A percentile compares a stretch with the other conserved stretches of the same genome.
These are phyloP conservation scores for Primulina eburnea DNA, from an alignment of 257 asterid genomes.

Conservation along the genomic window DNA sequence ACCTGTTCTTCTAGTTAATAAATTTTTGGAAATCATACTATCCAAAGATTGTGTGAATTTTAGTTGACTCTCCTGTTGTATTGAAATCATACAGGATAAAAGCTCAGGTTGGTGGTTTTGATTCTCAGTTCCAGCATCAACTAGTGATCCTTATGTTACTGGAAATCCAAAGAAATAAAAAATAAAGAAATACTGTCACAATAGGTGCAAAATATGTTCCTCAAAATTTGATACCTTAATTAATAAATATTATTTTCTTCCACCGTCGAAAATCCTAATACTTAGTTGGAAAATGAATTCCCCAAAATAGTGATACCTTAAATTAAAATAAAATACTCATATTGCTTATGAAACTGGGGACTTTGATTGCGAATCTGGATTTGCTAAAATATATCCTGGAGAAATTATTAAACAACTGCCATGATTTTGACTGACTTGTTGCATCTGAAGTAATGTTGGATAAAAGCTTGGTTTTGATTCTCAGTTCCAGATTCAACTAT, in stretches of 20 bases:
- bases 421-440: not conserved
- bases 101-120: slow-evolving; percentile 89
- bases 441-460: not conserved
- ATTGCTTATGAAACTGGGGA: not conserved
- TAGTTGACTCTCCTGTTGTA: slow-evolving; percentile 58
- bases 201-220: slow-evolving; percentile 20
- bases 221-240: slow-evolving; percentile 17
- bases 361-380: not conserved
- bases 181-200: slow-evolving; percentile 8
- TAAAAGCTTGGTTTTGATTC: not conserved
- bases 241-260: not conserved
- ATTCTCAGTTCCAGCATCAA: slow-evolving; percentile 71
- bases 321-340: no score
- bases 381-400: not conserved
- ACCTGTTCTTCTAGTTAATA: slow-evolving; percentile 20
- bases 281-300: not conserved
- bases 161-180: slow-evolving; percentile 24
- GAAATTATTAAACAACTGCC: not conserved
- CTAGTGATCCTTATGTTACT: slow-evolving; percentile 43
- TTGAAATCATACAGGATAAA: slow-evolving; percentile 79
- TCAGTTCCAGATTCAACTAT: not conserved
- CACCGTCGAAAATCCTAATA: not conserved
- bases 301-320: not conserved
- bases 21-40: slow-evolving; percentile 20
- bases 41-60: slow-evolving; percentile 29